Base-by-base conservation (phyloP, 805 yeast species). In the Zygoascus flipseniorum region DNA sequence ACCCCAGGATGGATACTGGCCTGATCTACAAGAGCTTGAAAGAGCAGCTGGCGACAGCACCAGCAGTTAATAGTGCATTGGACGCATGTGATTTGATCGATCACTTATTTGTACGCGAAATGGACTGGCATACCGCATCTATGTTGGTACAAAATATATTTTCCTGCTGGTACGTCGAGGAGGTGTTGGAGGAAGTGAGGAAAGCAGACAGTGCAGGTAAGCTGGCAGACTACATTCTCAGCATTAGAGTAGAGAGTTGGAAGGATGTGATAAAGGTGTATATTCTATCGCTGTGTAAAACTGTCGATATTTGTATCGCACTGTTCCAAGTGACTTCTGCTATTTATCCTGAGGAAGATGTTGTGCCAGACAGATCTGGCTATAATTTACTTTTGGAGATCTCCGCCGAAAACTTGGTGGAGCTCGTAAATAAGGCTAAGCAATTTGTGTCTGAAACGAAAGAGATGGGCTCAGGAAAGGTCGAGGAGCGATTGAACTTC, bases 91-190 rank as follows among this genome's bases (percentile, higher is more conserved):
- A 79, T 46, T 68, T 85, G 6, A 71, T 80, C 57, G 83, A 80
- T 60, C 71, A 76, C 42, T 65, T 89, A 14, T 62, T 83, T 8
- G 71, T 79, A 43, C 68, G 78, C 35, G 72, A 82, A 39, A 76
- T 83, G 67, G 72, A 82, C 8, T 92, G 98, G 98, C 72, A 88
- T 43, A 75, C 79, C 52, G 88, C 88, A 54, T 77, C 84, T 54
- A 79, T 90, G 8, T 70, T 89, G 46, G 79, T 89, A n/a, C 86
- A 83, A 20, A 86, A 92, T 0, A 77, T 92, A 0, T 70, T 89
- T 46, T 81, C 95, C 57, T 85, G 90, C 62, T 71, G 86, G 19
- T 84, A 83, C 61, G 82, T 89, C 20, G 89, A 85, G 59, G 72
- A 76, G 19, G 59, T 83, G n/a, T 65, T 85, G 16, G 65, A 66